Percentiles rank a stretch among this genome's conserved stretches.
Conservation (phyloP, 2,329 filamentous ascomycete genomes). For the Helotiales sp. region DNA sequence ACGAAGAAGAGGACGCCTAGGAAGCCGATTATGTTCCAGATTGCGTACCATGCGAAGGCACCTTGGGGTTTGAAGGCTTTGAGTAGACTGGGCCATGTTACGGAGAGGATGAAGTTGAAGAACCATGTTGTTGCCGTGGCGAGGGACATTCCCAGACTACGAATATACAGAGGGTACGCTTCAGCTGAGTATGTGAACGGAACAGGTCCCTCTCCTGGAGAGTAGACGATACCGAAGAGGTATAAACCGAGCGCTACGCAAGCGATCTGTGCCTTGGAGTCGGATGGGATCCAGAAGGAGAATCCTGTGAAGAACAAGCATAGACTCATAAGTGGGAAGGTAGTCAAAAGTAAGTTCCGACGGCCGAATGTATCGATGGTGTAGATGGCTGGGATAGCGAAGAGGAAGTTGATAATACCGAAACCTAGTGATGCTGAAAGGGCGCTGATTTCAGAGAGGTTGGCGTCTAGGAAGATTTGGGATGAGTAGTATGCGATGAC, state of each 20-base stretch:
- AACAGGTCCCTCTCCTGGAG: conserved; percentile 60
- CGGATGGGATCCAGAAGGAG: conserved; percentile 48
- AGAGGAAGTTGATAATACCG: conserved; percentile 65
- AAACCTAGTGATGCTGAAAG: conserved; percentile 63
- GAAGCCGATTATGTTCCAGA: conserved; percentile 53
- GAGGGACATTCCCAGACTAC: conserved; percentile 62
- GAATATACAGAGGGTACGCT: conserved; percentile 61
- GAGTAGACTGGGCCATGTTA: conserved; percentile 40
- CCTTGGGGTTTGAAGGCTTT: conserved; percentile 35
- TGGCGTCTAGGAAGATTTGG: conserved; percentile 58
- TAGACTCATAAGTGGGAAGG: conserved; percentile 63
- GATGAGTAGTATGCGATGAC: conserved; percentile 62
- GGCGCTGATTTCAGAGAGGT: conserved; percentile 51
- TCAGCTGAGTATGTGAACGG: conserved; percentile 63
- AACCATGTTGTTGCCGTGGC: conserved; percentile 60
- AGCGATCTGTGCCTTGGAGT: conserved; percentile 29
- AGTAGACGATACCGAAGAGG: conserved; percentile 64
- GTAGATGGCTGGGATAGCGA: conserved; percentile 62
- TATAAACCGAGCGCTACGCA: conserved; percentile 58
- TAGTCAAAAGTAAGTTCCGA: conserved; percentile 61
- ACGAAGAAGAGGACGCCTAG: conserved; percentile 55
- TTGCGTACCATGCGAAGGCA: conserved; percentile 53
- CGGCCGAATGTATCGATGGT: conserved; percentile 70
- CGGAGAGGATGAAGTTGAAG: conserved; percentile 58
- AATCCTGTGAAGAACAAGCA: conserved; percentile 53